Conservation (phyloP, 1,284 basidiomycete species). For the Cryptococcus jaspeensis region DNA sequence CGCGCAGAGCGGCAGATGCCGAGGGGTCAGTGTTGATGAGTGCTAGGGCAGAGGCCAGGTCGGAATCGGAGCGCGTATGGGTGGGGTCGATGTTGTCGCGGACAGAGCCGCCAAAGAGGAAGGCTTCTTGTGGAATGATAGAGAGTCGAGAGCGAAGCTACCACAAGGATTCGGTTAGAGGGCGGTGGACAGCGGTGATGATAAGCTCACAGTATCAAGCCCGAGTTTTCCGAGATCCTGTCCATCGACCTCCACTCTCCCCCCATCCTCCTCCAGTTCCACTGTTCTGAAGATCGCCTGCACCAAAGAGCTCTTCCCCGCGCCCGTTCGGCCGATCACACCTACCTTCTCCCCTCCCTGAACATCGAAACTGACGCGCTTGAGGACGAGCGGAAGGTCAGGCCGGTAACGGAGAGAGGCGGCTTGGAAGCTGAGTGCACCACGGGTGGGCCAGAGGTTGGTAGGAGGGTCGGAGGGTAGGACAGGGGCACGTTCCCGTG, state of each 20-base stretch:
- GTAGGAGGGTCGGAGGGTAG: slow-evolving; percentile 23
- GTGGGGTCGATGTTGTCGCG: slow-evolving; percentile 56
- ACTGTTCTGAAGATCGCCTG: slow-evolving; percentile 68
- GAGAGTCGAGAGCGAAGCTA: no score
- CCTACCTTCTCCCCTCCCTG: slow-evolving; percentile 55
- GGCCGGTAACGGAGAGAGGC: slow-evolving; percentile 45
- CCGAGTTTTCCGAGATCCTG: slow-evolving; percentile 58
- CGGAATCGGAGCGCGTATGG: slow-evolving; percentile 57
- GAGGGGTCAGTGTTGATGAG: slow-evolving; percentile 49
- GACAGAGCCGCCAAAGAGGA: slow-evolving; percentile 42
- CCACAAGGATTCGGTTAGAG: slow-evolving; percentile 56
- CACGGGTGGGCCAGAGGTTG: slow-evolving; percentile 37
- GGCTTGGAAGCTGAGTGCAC: slow-evolving; percentile 44
- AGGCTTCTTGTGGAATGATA: slow-evolving; percentile 57
- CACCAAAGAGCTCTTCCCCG: slow-evolving; percentile 60
- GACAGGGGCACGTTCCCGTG: slow-evolving; percentile 23
- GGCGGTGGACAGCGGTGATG: no score
- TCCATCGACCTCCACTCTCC: slow-evolving; percentile 69
- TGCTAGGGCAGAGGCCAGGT: slow-evolving; percentile 56
- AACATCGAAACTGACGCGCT: slow-evolving; percentile 36
- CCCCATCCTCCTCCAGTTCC: slow-evolving; percentile 52
- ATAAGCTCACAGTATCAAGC: slow-evolving; percentile 54
- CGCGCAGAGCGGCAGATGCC: slow-evolving; percentile 5
- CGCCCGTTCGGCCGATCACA: slow-evolving; percentile 69
- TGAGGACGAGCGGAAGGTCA: slow-evolving; percentile 46